phyloP scores from a whole-genome alignment of 768 basidiomycete genomes.

The Filobasidium floriforme region DNA sequence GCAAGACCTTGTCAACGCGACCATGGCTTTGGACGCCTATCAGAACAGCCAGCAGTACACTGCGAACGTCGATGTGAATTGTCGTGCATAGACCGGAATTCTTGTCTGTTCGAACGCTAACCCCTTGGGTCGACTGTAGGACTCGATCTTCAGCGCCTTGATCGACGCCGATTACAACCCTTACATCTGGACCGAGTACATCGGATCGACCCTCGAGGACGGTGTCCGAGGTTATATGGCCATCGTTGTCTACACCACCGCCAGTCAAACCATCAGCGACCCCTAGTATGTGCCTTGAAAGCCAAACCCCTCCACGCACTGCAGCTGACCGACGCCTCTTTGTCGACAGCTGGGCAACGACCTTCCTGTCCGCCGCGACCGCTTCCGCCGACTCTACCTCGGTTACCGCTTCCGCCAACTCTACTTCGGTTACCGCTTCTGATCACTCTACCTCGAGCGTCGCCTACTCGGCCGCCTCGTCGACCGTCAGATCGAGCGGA shows the following conservation, averaged over 20 bases:
- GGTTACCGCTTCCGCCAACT: not conserved
- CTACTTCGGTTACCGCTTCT: not conserved
- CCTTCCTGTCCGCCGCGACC: not conserved
- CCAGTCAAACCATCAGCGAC: slow-evolving; percentile 24
- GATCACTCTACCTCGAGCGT: not conserved
- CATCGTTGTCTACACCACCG: slow-evolving; percentile 42
- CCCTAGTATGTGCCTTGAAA: slow-evolving; percentile 20
- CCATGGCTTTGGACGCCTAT: slow-evolving; percentile 39
- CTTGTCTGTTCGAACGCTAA: too few species aligned
- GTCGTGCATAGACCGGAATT: too few species aligned
- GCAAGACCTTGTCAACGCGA: slow-evolving; percentile 41
- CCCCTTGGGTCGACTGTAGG: not conserved
- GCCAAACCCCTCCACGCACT: too few species aligned
- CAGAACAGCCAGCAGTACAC: slow-evolving; percentile 37
- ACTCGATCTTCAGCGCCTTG: slow-evolving; percentile 36
- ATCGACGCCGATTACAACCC: slow-evolving; percentile 37
- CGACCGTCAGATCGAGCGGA: not conserved
- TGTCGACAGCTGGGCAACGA: not conserved
- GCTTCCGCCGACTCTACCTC: not conserved
- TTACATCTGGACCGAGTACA: slow-evolving; percentile 33
- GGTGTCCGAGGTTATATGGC: slow-evolving; percentile 45
- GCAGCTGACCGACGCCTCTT: too few species aligned
- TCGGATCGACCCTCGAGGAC: slow-evolving; percentile 27
- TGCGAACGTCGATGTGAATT: slow-evolving; percentile 35
- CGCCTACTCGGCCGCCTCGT: not conserved